Evolutionary conservation across 73 alveolate genomes (phyloP).

Genomic region (Tetrahymena thermophila): DNA sequence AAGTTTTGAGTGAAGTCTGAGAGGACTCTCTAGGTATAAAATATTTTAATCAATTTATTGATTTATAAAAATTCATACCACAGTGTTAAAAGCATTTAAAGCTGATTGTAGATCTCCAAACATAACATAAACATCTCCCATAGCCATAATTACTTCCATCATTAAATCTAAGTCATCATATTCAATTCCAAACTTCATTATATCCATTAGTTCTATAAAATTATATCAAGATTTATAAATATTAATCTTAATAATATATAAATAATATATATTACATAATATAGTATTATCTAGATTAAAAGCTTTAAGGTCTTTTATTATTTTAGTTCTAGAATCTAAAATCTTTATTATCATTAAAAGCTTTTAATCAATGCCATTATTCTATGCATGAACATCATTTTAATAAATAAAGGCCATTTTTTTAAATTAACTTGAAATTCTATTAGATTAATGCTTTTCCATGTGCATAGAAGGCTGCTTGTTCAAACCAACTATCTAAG

Average conservation of each 20-base stretch:
- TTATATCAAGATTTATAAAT: too few relatives aligned
- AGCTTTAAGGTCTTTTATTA: not conserved
- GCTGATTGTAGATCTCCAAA: not conserved
- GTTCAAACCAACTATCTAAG: not conserved
- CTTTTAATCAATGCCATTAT: not conserved
- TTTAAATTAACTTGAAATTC: not conserved
- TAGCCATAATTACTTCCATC: not conserved
- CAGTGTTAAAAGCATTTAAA: not conserved
- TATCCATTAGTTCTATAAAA: not conserved
- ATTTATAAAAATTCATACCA: not conserved
- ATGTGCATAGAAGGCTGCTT: not conserved
- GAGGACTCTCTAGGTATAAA: not conserved
- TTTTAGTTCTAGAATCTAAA: not conserved
- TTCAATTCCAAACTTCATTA: not conserved
- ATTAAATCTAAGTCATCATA: not conserved
- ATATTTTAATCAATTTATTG: not conserved
- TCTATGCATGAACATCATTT: not conserved
- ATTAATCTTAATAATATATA: not conserved
- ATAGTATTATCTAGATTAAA: not conserved
- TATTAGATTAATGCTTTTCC: not conserved
- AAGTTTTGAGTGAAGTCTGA: not conserved
- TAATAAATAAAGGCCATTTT: not conserved
- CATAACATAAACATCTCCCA: not conserved
- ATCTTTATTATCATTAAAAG: not conserved
- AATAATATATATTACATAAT: not conserved